A percentile compares a stretch with the other conserved stretches of the same genome.
phyloP scores from a whole-genome alignment of 495 filamentous ascomycete species.

The Diplogelasinospora grovesii region DNA sequence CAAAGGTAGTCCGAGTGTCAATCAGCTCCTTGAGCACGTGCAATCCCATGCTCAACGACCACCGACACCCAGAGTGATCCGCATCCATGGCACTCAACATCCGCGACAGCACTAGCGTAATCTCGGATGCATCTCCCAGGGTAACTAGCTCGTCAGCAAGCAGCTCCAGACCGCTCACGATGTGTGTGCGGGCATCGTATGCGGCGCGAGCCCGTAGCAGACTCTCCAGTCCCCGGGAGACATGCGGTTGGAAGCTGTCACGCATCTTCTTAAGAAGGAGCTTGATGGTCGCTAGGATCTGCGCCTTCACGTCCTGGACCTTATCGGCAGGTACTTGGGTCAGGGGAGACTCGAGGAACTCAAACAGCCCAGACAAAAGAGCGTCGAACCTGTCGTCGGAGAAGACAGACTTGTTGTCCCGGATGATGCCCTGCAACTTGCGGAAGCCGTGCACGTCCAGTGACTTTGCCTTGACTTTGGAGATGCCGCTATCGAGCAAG shows the following conservation, averaged over 20 bases:
- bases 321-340: conserved; percentile 44
- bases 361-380: conserved; percentile 65
- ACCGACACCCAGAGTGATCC: conserved; percentile 15
- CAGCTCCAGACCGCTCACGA: conserved; percentile 48
- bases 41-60: conserved; percentile 52
- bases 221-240: conserved; percentile 57
- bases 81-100: conserved; percentile 34
- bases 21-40: conserved; percentile 50
- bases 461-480: conserved; percentile 59
- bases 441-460: conserved; percentile 86
- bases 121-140: conserved; percentile 45
- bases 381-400: conserved; percentile 62
- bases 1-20: conserved; percentile 30
- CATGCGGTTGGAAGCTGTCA: conserved; percentile 56
- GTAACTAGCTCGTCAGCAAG: conserved; percentile 45
- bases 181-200: conserved; percentile 47
- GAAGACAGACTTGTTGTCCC: conserved; percentile 53
- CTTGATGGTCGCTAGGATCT: conserved; percentile 74
- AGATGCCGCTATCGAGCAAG: conserved; percentile 70
- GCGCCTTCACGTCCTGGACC: conserved; percentile 70
- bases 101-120: conserved; percentile 37
- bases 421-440: conserved; percentile 74
- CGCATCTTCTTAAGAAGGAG: conserved; percentile 64
- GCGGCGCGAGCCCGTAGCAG: conserved; percentile 60
- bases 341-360: conserved; percentile 60